These are phyloP conservation scores for Musa balbisiana DNA, from an alignment of 202 grass and related monocot species.

Conservation along the genomic window DNA sequence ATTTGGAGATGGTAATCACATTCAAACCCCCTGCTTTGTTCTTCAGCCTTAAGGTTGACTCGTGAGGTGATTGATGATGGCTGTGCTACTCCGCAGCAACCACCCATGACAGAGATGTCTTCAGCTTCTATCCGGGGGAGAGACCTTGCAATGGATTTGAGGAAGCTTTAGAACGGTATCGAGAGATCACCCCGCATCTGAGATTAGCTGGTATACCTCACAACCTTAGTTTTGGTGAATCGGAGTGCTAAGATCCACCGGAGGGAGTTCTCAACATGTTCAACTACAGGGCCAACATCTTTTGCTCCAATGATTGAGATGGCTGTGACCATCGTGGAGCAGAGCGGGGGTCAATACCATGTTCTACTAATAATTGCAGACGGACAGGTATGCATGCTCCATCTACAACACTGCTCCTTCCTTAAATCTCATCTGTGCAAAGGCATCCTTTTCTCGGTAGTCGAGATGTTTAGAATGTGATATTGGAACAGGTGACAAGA, in stretches of 20 bases:
- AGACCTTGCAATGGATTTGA: conserved; percentile 12
- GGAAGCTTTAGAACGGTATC: conserved; percentile 6
- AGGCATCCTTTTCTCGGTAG: background rate
- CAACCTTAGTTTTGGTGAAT: background rate
- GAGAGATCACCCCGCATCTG: background rate
- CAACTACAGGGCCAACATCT: conserved; percentile 8
- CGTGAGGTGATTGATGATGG: background rate
- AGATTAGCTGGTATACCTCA: background rate
- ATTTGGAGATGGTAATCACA: conserved; percentile 9
- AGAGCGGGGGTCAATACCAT: conserved; percentile 15
- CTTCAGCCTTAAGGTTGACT: background rate
- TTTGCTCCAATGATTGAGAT: conserved; percentile 15
- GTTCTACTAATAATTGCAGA: conserved; percentile 18
- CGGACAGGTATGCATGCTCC: background rate
- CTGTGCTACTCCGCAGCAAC: background rate
- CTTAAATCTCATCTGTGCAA: no score
- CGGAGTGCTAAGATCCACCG: background rate
- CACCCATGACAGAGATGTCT: conserved; percentile 10
- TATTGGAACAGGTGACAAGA: conserved; percentile 4
- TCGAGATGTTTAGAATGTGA: background rate
- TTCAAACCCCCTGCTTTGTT: background rate
- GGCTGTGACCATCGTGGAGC: conserved; percentile 12
- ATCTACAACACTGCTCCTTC: no score
- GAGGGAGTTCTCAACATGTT: background rate
- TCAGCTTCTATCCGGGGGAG: conserved; percentile 2